These are phyloP conservation scores for Phytophthora aleatoria DNA, from an alignment of 352 stramenopile species.

Conservation along the genomic window DNA sequence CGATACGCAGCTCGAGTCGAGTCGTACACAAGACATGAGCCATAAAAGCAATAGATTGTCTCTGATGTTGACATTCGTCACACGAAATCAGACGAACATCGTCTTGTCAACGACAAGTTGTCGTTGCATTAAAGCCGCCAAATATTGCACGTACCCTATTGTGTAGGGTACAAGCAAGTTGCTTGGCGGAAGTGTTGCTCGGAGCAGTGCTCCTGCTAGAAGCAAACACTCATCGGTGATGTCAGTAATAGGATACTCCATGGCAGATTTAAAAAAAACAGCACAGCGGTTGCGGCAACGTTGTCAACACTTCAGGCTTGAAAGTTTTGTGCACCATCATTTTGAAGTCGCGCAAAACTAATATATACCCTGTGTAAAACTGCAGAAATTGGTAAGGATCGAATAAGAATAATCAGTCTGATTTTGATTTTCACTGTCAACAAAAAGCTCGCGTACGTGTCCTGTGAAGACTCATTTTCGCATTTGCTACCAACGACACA, in stretches of 20 bases:
- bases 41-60: conserved; percentile 6
- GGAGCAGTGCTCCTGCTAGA: too few relatives aligned
- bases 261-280: too few relatives aligned
- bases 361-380: not conserved
- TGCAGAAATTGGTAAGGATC: conserved; percentile 1
- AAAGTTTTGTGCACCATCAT: too few relatives aligned
- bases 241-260: too few relatives aligned
- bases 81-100: conserved; percentile 18
- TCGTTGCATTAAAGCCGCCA: not conserved
- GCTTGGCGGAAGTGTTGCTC: too few relatives aligned
- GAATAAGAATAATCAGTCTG: not conserved
- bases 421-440: too few relatives aligned
- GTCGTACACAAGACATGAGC: conserved; percentile 47
- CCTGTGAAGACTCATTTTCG: conserved; percentile 15
- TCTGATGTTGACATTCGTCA: conserved; percentile 2
- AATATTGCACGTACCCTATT: not conserved
- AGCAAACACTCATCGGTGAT: too few relatives aligned
- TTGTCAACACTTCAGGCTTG: too few relatives aligned
- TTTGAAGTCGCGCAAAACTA: not conserved
- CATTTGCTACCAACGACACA: conserved; percentile 22
- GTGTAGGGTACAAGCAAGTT: too few relatives aligned
- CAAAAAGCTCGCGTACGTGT: not conserved
- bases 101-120: conserved; percentile 2
- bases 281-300: too few relatives aligned
- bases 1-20: conserved; percentile 56